Conservation (phyloP, 1,139 yeast genomes). For the Hanseniaspora sp. region DNA sequence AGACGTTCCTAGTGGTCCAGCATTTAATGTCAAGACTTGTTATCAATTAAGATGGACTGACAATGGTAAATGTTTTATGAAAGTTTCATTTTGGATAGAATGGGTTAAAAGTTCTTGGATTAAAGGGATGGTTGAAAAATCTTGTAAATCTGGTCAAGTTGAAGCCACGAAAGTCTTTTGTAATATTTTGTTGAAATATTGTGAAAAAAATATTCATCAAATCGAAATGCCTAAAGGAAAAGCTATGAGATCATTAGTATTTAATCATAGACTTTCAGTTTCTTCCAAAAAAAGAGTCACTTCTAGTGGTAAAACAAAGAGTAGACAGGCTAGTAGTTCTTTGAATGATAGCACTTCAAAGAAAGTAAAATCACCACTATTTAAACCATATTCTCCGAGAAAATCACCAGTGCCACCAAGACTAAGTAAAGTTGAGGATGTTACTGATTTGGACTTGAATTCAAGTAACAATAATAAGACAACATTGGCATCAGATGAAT, state of each 20-base stretch:
- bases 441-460: slow-evolving; percentile 7
- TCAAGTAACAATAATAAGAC: not conserved
- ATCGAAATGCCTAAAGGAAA: slow-evolving; percentile 13
- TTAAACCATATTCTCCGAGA: slow-evolving; percentile 13
- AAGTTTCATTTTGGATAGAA: slow-evolving; percentile 58
- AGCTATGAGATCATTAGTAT: slow-evolving; percentile 15
- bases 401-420: slow-evolving; percentile 7
- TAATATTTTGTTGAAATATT: slow-evolving; percentile 10
- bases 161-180: slow-evolving; percentile 37
- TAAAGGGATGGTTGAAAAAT: slow-evolving; percentile 80
- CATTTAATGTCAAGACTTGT: slow-evolving; percentile 66
- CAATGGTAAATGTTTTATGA: slow-evolving; percentile 49
- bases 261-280: slow-evolving; percentile 9
- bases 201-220: slow-evolving; percentile 8
- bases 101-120: slow-evolving; percentile 94
- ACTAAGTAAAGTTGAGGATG: not conserved
- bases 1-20: slow-evolving; percentile 86
- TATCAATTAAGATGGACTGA: slow-evolving; percentile 66
- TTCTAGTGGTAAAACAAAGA: not conserved
- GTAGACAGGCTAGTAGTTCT: not conserved
- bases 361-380: not conserved
- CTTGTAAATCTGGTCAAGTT: slow-evolving; percentile 77
- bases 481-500: not conserved
- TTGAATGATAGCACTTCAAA: not conserved
- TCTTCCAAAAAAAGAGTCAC: slow-evolving; percentile 2